These are phyloP conservation scores for Saccharomycopsis babjevae DNA, from an alignment of 805 yeast genomes.

Conservation along the genomic window DNA sequence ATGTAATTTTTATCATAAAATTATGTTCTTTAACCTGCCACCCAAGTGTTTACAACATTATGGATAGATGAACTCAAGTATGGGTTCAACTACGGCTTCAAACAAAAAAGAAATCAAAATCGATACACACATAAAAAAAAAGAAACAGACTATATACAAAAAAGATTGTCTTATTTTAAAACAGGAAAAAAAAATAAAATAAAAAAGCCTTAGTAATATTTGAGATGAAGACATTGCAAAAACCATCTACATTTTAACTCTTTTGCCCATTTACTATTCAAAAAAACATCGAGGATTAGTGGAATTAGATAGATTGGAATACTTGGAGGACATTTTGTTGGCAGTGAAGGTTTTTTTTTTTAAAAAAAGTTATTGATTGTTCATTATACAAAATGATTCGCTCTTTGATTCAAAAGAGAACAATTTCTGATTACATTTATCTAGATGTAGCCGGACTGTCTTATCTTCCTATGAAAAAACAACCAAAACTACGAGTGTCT, in stretches of 20 bases:
- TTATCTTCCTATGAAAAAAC: not conserved
- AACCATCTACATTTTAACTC: not conserved
- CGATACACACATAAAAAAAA: not conserved
- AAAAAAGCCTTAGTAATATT: not conserved
- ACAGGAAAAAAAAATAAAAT: not conserved
- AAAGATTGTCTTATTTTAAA: not conserved
- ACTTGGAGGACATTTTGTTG: not conserved
- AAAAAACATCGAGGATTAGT: not conserved
- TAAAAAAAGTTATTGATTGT: not conserved
- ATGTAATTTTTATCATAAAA: too few species aligned
- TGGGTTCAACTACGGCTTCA: not conserved
- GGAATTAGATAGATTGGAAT: not conserved
- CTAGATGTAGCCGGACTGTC: not conserved
- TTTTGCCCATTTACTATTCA: not conserved
- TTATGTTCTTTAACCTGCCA: not conserved
- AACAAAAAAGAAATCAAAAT: not conserved
- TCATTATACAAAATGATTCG: not conserved
- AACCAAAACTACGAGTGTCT: conserved; percentile 20
- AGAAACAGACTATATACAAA: not conserved
- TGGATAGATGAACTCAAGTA: not conserved
- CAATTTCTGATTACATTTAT: conserved; percentile 7
- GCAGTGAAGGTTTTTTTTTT: not conserved
- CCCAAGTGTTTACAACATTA: not conserved
- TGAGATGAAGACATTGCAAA: not conserved
- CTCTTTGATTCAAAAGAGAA: conserved; percentile 1